Percentiles rank a stretch among this genome's conserved stretches.
Evolutionary conservation across 176 grass and related monocot genomes (phyloP).

Genomic region (Phyllostachys edulis): DNA sequence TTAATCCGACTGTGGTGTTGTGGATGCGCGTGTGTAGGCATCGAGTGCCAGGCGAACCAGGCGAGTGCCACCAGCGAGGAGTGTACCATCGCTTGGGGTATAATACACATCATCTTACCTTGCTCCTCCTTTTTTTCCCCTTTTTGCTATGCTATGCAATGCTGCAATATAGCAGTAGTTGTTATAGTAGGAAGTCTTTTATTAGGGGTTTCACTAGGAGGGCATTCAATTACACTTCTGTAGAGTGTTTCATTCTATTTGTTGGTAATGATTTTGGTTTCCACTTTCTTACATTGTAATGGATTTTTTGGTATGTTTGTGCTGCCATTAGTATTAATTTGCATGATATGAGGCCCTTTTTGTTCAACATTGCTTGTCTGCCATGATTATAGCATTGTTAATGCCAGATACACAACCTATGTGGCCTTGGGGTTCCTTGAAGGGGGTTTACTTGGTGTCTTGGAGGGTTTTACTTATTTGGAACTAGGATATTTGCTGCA

Average conservation of each 20-base stretch:
- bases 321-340: background rate
- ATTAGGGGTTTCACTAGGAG: background rate
- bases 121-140: background rate
- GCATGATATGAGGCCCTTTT: background rate
- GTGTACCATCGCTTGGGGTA: slow-evolving; percentile 99
- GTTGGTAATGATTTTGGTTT: background rate
- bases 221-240: background rate
- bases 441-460: background rate
- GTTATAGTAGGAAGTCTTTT: background rate
- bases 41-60: slow-evolving; percentile 99
- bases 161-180: background rate
- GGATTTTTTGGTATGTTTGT: background rate
- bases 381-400: background rate
- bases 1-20: slow-evolving; percentile 3
- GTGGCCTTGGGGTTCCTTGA: background rate
- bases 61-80: slow-evolving; percentile 96
- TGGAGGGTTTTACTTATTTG: background rate
- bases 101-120: background rate
- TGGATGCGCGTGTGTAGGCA: slow-evolving; percentile 54
- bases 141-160: background rate
- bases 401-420: background rate
- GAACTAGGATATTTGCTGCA: background rate
- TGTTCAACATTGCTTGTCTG: background rate
- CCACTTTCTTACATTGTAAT: background rate
- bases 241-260: background rate